phyloP scores from a whole-genome alignment of 805 yeast species.

The Martiniozyma abietophila region DNA sequence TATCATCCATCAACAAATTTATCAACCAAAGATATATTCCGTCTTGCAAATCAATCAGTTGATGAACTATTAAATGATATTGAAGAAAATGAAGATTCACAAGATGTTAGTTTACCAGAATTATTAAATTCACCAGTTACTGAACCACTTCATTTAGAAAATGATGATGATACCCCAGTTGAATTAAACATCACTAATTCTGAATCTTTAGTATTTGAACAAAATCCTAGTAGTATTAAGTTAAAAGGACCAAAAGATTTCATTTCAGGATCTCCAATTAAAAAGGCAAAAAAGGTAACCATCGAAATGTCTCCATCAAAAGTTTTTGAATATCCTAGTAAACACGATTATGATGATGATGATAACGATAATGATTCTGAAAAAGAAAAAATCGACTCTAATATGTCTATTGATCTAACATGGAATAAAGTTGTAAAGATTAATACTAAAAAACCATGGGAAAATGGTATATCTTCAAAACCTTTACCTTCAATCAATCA shows the following conservation, averaged over 20 bases:
- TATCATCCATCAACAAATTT: slow-evolving; percentile 1
- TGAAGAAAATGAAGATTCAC: slow-evolving; percentile 10
- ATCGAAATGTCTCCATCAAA: slow-evolving; percentile 32
- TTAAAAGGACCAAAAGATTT: slow-evolving; percentile 24
- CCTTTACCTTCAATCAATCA: slow-evolving; percentile 30
- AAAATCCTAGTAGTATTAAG: slow-evolving; percentile 15
- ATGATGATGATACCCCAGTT: neutral
- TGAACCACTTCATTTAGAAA: slow-evolving; percentile 7
- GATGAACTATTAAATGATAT: slow-evolving; percentile 30
- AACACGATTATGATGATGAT: slow-evolving; percentile 17
- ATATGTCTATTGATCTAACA: neutral
- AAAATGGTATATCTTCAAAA: slow-evolving; percentile 11
- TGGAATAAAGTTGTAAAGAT: slow-evolving; percentile 2
- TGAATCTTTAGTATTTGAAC: slow-evolving; percentile 9
- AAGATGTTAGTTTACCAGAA: slow-evolving; percentile 10
- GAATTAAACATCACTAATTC: neutral
- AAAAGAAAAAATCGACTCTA: neutral
- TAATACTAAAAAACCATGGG: neutral
- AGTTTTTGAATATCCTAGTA: slow-evolving; percentile 26
- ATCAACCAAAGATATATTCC: slow-evolving; percentile 18
- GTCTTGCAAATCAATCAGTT: slow-evolving; percentile 28
- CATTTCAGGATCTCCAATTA: slow-evolving; percentile 16
- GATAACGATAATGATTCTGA: slow-evolving; percentile 2
- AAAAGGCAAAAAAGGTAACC: slow-evolving; percentile 28
- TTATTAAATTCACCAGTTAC: slow-evolving; percentile 8